Base-by-base conservation (phyloP, 2,329 filamentous ascomycete species). In the Exophiala calicioides region DNA sequence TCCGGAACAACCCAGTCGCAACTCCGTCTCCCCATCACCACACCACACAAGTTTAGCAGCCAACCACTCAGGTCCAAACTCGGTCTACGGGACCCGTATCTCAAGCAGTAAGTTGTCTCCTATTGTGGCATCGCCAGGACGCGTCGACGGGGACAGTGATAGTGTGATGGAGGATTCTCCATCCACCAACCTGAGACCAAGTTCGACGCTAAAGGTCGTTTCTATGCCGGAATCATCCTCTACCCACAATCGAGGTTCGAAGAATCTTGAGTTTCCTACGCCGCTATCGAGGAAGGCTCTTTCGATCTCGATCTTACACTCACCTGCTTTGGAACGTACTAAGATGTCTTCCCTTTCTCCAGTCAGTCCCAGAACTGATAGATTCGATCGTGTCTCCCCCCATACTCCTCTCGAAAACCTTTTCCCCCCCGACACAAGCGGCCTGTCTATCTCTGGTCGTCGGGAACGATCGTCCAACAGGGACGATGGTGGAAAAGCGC, bases 371-470 rank as follows among this genome's bases (percentile, higher is more conserved):
- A 68, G 81, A 55, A 76, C 78, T 60, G 68, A 74, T 70, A 64
- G 76, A 70, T 66, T 81, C 64, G 62, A 71, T 62, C 63, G 72
- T 66, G 59, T 68, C 13, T 80, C 86, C 7, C 88, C 90, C 13
- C 86, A 81, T 48, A 96, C 91, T 0, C 91, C 91, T 0, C 81
- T 81, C 37, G 89, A 93, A 50, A 78, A 76, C 43, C 78, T 88
- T 60, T 76, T 84, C 19, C 85, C 87, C 19, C 84, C 85, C 5
- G 90, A 96, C 63, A 84, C 89, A 1, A 94, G 87, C 66, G 81
- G 82, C 29, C 72, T 95, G 13, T 90, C 89, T 1, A 91, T 95
- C 50, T 93, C 88, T 3, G 84, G 81, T 46, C 73, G 75, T 13
- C 70, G 67, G 50, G 72, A 74, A 26, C 68, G 67, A 42, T 66